These are phyloP conservation scores for Starmerella bacillaris DNA, from an alignment of 805 yeast species.

Conservation along the genomic window DNA sequence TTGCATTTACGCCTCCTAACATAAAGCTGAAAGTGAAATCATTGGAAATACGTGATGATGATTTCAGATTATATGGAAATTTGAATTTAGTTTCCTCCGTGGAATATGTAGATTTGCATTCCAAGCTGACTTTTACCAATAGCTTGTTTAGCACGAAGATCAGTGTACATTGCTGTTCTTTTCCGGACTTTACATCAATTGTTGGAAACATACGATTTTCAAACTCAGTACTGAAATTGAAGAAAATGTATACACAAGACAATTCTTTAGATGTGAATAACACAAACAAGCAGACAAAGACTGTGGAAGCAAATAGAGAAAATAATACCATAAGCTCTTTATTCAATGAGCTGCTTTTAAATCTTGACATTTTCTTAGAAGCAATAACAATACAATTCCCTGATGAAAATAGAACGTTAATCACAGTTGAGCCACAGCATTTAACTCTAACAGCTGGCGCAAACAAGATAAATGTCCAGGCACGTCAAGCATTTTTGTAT, in stretches of 20 bases:
- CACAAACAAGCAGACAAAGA: background rate
- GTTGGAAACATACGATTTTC: background rate
- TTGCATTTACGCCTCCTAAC: too few species aligned
- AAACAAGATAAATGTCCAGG: background rate
- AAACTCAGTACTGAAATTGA: background rate
- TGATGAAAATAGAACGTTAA: background rate
- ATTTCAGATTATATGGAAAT: background rate
- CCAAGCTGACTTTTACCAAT: background rate
- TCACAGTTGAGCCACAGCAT: background rate
- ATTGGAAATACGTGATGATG: too few species aligned
- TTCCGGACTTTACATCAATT: background rate
- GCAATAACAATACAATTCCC: constrained; percentile 2
- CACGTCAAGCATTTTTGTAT: background rate
- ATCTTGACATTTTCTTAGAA: background rate
- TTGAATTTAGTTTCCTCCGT: background rate
- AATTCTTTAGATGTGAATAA: background rate
- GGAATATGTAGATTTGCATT: background rate
- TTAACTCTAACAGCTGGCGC: background rate
- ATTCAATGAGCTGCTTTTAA: background rate
- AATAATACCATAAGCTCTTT: background rate
- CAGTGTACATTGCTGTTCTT: background rate
- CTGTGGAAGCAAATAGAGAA: background rate
- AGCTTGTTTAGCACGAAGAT: background rate
- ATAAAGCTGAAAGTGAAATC: too few species aligned
- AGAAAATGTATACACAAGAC: background rate